Base-by-base conservation (phyloP, 208 protist species). In the Leishmania tropica region DNA sequence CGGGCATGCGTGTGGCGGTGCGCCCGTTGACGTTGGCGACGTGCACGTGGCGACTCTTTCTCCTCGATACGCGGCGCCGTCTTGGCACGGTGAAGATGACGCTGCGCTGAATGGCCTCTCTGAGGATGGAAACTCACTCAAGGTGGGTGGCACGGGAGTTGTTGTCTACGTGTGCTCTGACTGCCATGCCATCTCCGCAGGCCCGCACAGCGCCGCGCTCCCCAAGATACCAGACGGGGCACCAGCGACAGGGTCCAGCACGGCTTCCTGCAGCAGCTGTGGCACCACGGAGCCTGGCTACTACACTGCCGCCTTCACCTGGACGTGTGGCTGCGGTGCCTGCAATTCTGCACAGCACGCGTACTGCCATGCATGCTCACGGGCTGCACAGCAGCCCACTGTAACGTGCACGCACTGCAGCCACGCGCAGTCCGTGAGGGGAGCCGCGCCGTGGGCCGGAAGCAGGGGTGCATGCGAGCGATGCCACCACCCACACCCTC, bases 301-400 rank as follows among this genome's bases (percentile, higher is more conserved):
- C 77, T 92, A 64, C 56, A 86, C 75, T 42, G 81, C 80, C 24
- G 89, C 85, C 78, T 95, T 95, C 77, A 85, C 83, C 45, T 97
- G 93, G 93, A 40, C 56, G 4, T 97, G 93, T 86, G 90, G 92
- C 24, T 97, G 93, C 58, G 93, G 93, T 0, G 86, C 85, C 31
- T 21, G 11, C 11, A 95, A 95, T 64, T 70, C 75, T 42, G 86
- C 91, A 15, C 24, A 87, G 28, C 85, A 87, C 48, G 58, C 81
- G 0, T 88, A 92, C 85, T 97, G 93, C 88, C 75, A 81, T 67
- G 75, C 60, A 15, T 97, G 93, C 70, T 92, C 91, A 17, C 62
- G 42, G 3, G 70, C 58, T 15, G 53, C 75, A 40, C 68, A 35
- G 64, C 74, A 4, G 68, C 75, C 76, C 75, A 78, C 28, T 37